A percentile compares a stretch with the other conserved stretches of the same genome.
Evolutionary conservation across 1,284 basidiomycete species (phyloP).

Genomic region (Puccinia brachypodii): DNA sequence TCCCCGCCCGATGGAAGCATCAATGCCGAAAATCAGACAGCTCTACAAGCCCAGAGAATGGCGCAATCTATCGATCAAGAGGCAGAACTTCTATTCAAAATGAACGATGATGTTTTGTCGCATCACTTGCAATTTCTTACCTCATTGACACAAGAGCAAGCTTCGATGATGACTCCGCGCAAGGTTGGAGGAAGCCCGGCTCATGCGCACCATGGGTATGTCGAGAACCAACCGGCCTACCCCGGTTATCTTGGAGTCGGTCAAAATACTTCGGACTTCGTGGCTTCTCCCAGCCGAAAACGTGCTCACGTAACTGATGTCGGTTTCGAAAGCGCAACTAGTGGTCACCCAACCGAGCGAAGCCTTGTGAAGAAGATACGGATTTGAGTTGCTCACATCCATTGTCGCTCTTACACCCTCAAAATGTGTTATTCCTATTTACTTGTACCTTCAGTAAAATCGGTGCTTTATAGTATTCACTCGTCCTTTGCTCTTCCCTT

Average conservation of each 20-base stretch:
- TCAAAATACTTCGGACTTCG: not conserved
- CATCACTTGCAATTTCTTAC: slow-evolving; percentile 4
- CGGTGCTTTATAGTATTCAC: not conserved
- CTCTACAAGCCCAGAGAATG: not conserved
- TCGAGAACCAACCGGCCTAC: slow-evolving; percentile 9
- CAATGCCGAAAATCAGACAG: not conserved
- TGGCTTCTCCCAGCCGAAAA: not conserved
- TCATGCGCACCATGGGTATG: not conserved
- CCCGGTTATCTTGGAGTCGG: not conserved
- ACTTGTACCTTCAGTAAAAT: not conserved
- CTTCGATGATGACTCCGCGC: not conserved
- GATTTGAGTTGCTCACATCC: not conserved
- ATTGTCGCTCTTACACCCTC: not conserved
- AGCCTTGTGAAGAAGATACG: not conserved
- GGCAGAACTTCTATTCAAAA: not conserved
- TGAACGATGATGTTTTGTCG: not conserved
- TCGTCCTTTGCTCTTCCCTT: not conserved
- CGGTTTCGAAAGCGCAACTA: not conserved
- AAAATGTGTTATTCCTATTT: not conserved
- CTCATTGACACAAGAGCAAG: not conserved
- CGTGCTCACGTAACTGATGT: not conserved
- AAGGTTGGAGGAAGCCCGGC: not conserved
- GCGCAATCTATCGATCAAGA: not conserved
- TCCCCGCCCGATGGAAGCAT: not conserved
- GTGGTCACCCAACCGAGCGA: not conserved